Evolutionary conservation across 768 basidiomycete genomes (phyloP).

Genomic region (Lactarius psammicola): DNA sequence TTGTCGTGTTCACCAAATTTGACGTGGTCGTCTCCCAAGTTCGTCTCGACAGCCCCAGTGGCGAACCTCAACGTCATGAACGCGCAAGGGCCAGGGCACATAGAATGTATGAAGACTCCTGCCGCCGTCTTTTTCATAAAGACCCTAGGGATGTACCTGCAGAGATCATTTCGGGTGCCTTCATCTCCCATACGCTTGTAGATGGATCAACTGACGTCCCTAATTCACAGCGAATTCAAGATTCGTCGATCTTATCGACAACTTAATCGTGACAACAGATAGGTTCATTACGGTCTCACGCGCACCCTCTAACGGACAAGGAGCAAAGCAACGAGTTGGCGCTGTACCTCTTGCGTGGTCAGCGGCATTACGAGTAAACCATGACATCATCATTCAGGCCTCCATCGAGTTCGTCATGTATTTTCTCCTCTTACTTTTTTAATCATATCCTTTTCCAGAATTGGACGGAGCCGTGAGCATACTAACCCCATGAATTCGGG

Average conservation of each 20-base stretch:
- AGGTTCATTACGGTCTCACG: not conserved
- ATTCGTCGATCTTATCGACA: not conserved
- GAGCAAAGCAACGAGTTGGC: too few species aligned
- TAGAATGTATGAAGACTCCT: not conserved
- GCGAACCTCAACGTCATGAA: not conserved
- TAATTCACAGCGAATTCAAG: not conserved
- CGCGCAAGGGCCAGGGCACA: not conserved
- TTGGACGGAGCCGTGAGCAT: not conserved
- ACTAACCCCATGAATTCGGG: not conserved
- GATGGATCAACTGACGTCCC: not conserved
- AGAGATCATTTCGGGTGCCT: slow-evolving; percentile 11
- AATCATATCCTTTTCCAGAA: not conserved
- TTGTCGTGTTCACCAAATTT: slow-evolving; percentile 12
- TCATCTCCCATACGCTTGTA: not conserved
- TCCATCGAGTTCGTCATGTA: not conserved
- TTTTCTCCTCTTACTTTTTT: too few species aligned
- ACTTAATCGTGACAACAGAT: too few species aligned
- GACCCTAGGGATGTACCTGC: slow-evolving; percentile 4
- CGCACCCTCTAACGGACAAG: too few species aligned
- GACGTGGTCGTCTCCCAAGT: not conserved
- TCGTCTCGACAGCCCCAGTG: not conserved
- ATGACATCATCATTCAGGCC: not conserved
- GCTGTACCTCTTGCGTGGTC: too few species aligned
- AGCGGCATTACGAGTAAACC: too few species aligned
- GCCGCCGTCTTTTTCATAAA: not conserved